These are phyloP conservation scores for Lepraria neglecta DNA, from an alignment of 495 filamentous ascomycete species.

Conservation along the genomic window DNA sequence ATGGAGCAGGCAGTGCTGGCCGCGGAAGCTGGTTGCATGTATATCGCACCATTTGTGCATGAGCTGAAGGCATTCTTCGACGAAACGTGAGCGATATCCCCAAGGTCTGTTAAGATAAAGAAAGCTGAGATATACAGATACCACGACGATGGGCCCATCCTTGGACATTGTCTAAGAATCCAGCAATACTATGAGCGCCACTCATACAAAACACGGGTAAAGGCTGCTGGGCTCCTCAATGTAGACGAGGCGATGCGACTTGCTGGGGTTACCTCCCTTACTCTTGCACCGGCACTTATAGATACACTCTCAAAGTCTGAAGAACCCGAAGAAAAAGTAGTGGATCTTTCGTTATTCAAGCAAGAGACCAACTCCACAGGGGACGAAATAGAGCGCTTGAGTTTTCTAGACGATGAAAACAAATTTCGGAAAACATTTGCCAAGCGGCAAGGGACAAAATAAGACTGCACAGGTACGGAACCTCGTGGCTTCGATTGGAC, in stretches of 20 bases:
- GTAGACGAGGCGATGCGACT: constrained; percentile 51
- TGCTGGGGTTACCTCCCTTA: constrained; percentile 53
- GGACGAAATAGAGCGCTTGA: constrained; percentile 22
- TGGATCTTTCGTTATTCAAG: constrained; percentile 38
- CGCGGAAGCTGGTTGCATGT: constrained; percentile 50
- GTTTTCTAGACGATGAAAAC: constrained; percentile 39
- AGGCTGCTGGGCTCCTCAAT: constrained; percentile 52
- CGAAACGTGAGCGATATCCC: constrained; percentile 34
- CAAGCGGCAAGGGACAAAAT: constrained; percentile 43
- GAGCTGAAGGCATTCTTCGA: constrained; percentile 58
- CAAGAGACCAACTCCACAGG: constrained; percentile 15
- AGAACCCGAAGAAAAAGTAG: constrained; percentile 30
- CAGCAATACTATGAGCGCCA: constrained; percentile 48
- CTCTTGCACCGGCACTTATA: constrained; percentile 49
- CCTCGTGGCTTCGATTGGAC: neutral
- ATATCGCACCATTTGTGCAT: constrained; percentile 59
- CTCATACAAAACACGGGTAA: constrained; percentile 43
- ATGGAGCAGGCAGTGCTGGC: constrained; percentile 53
- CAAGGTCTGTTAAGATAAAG: too few species aligned
- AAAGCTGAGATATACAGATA: constrained; percentile 31
- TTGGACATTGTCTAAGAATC: constrained; percentile 45
- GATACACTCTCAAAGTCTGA: constrained; percentile 40
- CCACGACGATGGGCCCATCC: constrained; percentile 40
- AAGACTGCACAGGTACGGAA: constrained; percentile 46
- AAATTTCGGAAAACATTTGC: constrained; percentile 47